Evolutionary conservation across 1,284 basidiomycete genomes (phyloP), one percentile per base, ranked within the genome.

Genomic region (Sanghuangporus sanghuang): DNA sequence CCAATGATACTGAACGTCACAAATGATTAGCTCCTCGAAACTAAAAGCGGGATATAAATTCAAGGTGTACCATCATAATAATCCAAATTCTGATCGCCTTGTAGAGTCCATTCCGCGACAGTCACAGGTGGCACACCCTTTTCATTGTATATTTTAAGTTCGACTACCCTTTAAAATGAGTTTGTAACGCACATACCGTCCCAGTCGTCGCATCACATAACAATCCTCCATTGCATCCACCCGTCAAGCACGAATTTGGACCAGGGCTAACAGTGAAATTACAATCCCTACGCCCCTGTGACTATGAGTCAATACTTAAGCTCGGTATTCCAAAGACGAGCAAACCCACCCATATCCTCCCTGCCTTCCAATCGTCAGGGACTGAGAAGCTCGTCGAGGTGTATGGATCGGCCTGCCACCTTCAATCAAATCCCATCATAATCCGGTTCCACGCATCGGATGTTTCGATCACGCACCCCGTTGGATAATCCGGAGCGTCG

Each of bases 61-160:
- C 69, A 75, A 73, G 56, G 57, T 70, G 59, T 66, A 80, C 80
- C 76, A 68, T 84, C 83, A 65, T 82, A 84, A 64, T 71, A 82
- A 67, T 84, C 82, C 6, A 39, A 42, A 61, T 73, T 73, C 3
- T 74, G 77, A 54, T 67, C 72, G 4, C 67, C 76, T 61, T 69
- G 63, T 6, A 87, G 73, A 16, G 82, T 86, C 71, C 77, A 86
- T 67, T 86, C 84, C 3, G 84, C 85, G 23, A 86, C 73, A n/a
- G 80, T 79, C 5, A 81, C 85, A 57, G 86, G 86, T 38, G 85
- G 84, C 8, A 85, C 81, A 66, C 85, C 83, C 80, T 75, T 36
- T 14, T 38, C 35, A 54, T n/a, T 9, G 14, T 38, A 7, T 16
- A 36, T 36, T 32, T 23, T 6, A 16, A 21, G n/a, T 9, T 16